These are phyloP conservation scores for Metschnikowia dekortorum DNA, from an alignment of 805 yeast genomes.

Conservation along the genomic window DNA sequence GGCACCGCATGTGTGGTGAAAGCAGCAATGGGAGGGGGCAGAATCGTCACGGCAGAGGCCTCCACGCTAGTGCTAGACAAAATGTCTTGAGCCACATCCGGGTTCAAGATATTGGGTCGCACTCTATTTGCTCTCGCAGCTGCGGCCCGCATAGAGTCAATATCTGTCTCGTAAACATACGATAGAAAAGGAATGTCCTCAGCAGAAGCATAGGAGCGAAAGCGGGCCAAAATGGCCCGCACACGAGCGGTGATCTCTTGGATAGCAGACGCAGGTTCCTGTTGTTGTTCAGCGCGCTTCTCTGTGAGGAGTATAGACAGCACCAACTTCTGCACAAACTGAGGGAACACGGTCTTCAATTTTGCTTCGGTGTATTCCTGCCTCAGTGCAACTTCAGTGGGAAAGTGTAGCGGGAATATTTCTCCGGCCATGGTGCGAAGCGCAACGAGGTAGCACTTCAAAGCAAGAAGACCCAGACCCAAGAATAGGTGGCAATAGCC, in stretches of 20 bases:
- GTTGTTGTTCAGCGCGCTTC: slow-evolving; percentile 35
- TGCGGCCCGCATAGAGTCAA: slow-evolving; percentile 21
- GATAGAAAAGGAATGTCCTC: slow-evolving; percentile 25
- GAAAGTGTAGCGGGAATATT: slow-evolving; percentile 23
- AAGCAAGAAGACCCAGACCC: slow-evolving; percentile 32
- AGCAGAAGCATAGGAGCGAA: slow-evolving; percentile 21
- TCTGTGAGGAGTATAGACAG: slow-evolving; percentile 34
- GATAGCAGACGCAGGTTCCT: slow-evolving; percentile 23
- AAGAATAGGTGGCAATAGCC: slow-evolving; percentile 41
- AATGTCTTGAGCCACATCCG: slow-evolving; percentile 35
- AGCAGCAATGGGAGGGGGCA: slow-evolving; percentile 2
- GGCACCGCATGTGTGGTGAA: not conserved
- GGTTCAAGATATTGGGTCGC: slow-evolving; percentile 35
- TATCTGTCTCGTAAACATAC: slow-evolving; percentile 24
- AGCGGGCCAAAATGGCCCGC: slow-evolving; percentile 23
- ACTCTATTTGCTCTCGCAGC: slow-evolving; percentile 28
- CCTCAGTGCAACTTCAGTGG: slow-evolving; percentile 11
- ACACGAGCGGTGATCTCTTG: slow-evolving; percentile 21
- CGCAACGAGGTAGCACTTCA: slow-evolving; percentile 31
- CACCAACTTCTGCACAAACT: slow-evolving; percentile 33
- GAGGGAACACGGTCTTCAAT: slow-evolving; percentile 28
- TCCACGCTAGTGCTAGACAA: slow-evolving; percentile 26
- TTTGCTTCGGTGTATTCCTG: slow-evolving; percentile 22
- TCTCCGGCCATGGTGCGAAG: slow-evolving; percentile 28
- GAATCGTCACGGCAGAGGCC: slow-evolving; percentile 17